These are phyloP conservation scores for Scedosporium aurantiacum DNA, from an alignment of 2,329 filamentous ascomycete species.

Conservation along the genomic window DNA sequence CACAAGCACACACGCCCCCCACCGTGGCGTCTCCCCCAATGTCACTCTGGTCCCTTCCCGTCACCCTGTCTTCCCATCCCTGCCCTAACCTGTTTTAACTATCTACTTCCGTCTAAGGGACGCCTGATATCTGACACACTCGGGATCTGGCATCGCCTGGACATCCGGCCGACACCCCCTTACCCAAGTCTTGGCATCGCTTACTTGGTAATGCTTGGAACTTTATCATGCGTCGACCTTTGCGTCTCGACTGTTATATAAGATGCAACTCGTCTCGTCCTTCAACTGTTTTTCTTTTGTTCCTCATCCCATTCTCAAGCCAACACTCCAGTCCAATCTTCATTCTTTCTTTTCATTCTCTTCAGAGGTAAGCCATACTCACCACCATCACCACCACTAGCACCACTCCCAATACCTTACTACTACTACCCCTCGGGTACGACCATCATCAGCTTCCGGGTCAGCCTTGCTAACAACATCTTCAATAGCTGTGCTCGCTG, in stretches of 20 bases:
- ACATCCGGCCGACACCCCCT: slow-evolving; percentile 14
- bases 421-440: too few relatives aligned
- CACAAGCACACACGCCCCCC: not conserved
- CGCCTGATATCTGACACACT: slow-evolving; percentile 27
- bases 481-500: slow-evolving; percentile 35
- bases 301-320: slow-evolving; percentile 17
- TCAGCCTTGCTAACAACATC: slow-evolving; percentile 11
- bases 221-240: not conserved
- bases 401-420: too few relatives aligned
- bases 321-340: slow-evolving; percentile 18
- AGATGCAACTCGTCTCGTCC: slow-evolving; percentile 14
- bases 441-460: not conserved
- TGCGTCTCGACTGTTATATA: slow-evolving; percentile 22
- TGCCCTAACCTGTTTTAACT: slow-evolving; percentile 19
- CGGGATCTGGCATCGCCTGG: slow-evolving; percentile 25
- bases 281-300: slow-evolving; percentile 14
- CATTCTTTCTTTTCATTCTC: slow-evolving; percentile 32
- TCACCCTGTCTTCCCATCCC: slow-evolving; percentile 1
- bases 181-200: slow-evolving; percentile 8
- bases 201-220: not conserved
- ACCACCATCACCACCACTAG: not conserved
- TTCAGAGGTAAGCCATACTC: slow-evolving; percentile 29
- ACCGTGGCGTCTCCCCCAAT: not conserved
- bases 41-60: not conserved
- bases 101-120: slow-evolving; percentile 16